Conservation (phyloP, 495 filamentous ascomycete genomes). For the Lentithecium fluviatile region DNA sequence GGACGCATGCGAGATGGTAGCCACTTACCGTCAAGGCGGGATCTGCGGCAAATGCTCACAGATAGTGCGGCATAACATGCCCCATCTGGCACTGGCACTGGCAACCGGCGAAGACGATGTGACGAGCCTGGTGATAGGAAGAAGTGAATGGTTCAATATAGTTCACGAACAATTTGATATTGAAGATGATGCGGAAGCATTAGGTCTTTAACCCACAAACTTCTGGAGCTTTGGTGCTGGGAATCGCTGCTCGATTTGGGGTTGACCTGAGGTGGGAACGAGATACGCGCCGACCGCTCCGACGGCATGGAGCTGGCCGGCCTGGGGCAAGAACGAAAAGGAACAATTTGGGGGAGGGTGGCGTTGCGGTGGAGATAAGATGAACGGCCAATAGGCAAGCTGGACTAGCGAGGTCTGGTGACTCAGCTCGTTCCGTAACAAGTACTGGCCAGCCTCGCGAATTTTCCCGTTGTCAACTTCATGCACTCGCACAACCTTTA, state of each 20-base stretch:
- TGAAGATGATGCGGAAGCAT: no score
- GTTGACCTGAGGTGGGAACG: background rate
- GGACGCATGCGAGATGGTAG: background rate
- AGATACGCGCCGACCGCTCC: no score
- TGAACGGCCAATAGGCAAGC: slow-evolving; percentile 7
- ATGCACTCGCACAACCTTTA: no score
- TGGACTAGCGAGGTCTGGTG: slow-evolving; percentile 5
- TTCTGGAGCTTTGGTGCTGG: slow-evolving; percentile 1
- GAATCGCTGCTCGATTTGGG: background rate
- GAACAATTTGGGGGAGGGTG: background rate
- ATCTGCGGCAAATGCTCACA: background rate
- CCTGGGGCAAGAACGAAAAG: slow-evolving; percentile 5
- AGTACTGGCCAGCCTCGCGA: background rate
- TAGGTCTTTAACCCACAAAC: background rate
- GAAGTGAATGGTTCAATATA: no score
- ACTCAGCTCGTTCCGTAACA: slow-evolving; percentile 24
- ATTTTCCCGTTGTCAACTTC: no score
- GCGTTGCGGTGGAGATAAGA: slow-evolving; percentile 24
- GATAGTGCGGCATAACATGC: background rate
- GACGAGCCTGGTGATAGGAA: no score
- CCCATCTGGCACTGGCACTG: background rate
- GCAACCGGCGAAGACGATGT: no score
- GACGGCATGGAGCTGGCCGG: no score
- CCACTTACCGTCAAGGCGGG: background rate
- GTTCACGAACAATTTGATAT: slow-evolving; percentile 1